Evolutionary conservation across 2,329 filamentous ascomycete genomes (phyloP).

Genomic region (Neopestalotiopsis rosae): DNA sequence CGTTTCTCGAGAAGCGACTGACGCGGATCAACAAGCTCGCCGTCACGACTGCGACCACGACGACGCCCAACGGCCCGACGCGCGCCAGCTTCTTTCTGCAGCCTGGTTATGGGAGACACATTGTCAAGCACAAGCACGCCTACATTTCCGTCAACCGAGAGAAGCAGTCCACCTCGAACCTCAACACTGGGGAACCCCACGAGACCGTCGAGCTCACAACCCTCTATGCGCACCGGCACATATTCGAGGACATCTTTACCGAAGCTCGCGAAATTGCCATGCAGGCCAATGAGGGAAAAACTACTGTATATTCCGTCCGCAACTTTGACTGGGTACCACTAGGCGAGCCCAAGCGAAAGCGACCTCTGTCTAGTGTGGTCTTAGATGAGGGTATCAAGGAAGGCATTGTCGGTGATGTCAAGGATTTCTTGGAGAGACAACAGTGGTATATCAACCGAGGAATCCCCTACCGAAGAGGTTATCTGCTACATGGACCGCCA

Average conservation of each 20-base stretch:
- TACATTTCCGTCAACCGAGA: constrained; percentile 88
- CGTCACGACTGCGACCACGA: constrained; percentile 59
- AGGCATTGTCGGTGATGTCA: constrained; percentile 77
- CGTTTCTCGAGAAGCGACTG: constrained; percentile 62
- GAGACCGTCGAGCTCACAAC: constrained; percentile 94
- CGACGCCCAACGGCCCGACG: constrained; percentile 69
- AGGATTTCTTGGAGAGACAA: constrained; percentile 78
- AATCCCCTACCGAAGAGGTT: constrained; percentile 89
- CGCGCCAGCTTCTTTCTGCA: constrained; percentile 86
- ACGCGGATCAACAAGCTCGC: constrained; percentile 66
- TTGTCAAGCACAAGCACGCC: constrained; percentile 84
- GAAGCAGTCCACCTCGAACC: constrained; percentile 82
- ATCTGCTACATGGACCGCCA: constrained; percentile 86
- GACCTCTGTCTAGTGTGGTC: constrained; percentile 87
- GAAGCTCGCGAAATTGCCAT: constrained; percentile 84
- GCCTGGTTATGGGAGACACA: constrained; percentile 87
- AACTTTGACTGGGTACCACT: constrained; percentile 86
- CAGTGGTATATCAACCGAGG: constrained; percentile 95
- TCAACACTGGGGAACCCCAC: constrained; percentile 85
- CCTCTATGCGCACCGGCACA: constrained; percentile 83
- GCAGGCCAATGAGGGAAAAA: constrained; percentile 87
- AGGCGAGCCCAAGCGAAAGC: constrained; percentile 83
- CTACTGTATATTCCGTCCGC: constrained; percentile 85
- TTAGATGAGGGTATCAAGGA: constrained; percentile 89
- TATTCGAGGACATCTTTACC: constrained; percentile 88